These are phyloP conservation scores for Amylocystis lapponica DNA, from an alignment of 768 basidiomycete species.

Conservation along the genomic window DNA sequence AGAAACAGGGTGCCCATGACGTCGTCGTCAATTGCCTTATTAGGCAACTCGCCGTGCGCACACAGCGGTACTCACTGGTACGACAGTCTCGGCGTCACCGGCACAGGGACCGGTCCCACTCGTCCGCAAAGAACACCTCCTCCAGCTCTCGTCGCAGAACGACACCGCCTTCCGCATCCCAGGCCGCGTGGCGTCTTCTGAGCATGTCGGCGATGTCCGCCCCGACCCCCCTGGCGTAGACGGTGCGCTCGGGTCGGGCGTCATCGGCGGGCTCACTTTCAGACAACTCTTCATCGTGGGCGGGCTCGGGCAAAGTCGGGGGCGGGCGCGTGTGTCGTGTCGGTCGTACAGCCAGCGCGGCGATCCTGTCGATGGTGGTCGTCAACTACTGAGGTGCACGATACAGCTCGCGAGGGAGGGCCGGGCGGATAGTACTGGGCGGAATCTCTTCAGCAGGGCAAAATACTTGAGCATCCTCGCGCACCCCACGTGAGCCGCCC, in stretches of 20 bases:
- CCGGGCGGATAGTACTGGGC: no score
- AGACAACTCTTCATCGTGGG: constrained; percentile 16
- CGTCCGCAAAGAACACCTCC: constrained; percentile 62
- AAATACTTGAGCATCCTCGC: no score
- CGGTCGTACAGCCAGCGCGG: not conserved
- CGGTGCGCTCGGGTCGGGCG: constrained; percentile 12
- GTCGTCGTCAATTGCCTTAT: not conserved
- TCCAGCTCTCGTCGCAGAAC: constrained; percentile 52
- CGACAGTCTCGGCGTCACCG: constrained; percentile 53
- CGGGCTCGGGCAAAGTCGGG: not conserved
- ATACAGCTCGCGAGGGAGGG: no score
- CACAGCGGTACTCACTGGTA: constrained; percentile 51
- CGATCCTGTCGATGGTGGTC: no score
- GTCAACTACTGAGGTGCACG: no score
- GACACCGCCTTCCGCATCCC: constrained; percentile 49
- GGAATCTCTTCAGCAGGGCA: no score
- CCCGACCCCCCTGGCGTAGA: constrained; percentile 15
- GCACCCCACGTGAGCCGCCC: no score
- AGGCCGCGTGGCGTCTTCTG: constrained; percentile 9
- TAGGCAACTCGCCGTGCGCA: constrained; percentile 1
- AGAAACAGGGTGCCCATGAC: not conserved
- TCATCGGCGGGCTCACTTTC: constrained; percentile 15
- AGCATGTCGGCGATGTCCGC: constrained; percentile 11
- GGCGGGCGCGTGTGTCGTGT: not conserved
- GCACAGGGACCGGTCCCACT: constrained; percentile 77